Evolutionary conservation across 106 monocot species (phyloP), one percentile per base, ranked within the genome.

Genomic region (Agapanthus africanus): DNA sequence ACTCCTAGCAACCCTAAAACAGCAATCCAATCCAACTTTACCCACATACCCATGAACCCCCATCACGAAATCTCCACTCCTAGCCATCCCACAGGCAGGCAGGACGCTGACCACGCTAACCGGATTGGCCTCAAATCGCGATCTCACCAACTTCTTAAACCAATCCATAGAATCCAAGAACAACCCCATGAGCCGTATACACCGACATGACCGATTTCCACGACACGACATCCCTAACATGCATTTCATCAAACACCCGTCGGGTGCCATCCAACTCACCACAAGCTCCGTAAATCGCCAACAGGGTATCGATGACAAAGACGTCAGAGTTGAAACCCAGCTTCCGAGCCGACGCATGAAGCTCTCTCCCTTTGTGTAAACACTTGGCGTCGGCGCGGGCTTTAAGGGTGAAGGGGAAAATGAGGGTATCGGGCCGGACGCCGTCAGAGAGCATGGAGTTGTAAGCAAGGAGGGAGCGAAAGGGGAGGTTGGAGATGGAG

Each of bases 81-180:
- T 36, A 42, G 67, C 1, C 0, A 32, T 76, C 19, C 75, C 80
- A 62, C 74, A 84, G 1, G 83, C 89, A 5, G 93, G 81, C 26
- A 99, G 40, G 4, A 78, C 73, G 60, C 85, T 78, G 8, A 93
- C 41, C 25, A 99, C 42, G 13, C 83, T 85, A 9, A 93, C 87
- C 7, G 84, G 73, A 80, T 99, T 93, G 36, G 79, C 62, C 18
- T 38, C 34, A 59, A 85, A 35, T 0, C 70, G 74, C 11, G 66
- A 71, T 65, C 84, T 75, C 15, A 40, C 70, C 79, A 93, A n/a
- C 57, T 63, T 73, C 47, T 57, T 18, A 26, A 90, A 79, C 56
- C 40, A 76, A 5, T 25, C 26, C 40, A 80, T 35, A 2, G 87
- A 66, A 23, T 85, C 81, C 1, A 15, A n/a, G 19, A 13, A 37